Conservation (phyloP, 2,329 filamentous ascomycete species). For the Botrytis hyacinthi region DNA sequence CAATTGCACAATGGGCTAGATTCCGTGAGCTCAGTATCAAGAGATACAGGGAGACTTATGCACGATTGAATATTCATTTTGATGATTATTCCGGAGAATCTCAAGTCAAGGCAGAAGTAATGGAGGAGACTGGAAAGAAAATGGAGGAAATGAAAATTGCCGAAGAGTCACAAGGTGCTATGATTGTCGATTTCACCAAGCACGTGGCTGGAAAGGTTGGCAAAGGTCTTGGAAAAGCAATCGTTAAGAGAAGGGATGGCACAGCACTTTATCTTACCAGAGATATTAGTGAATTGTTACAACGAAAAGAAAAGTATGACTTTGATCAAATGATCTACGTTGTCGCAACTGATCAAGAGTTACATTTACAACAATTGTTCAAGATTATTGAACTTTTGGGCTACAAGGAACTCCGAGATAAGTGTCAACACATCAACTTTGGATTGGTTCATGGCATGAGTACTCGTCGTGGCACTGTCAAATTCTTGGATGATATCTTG, state of each 20-base stretch:
- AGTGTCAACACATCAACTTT: constrained; percentile 74
- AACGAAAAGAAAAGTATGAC: constrained; percentile 60
- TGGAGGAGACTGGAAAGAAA: constrained; percentile 60
- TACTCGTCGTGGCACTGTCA: constrained; percentile 70
- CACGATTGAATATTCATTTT: constrained; percentile 68
- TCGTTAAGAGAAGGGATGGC: constrained; percentile 71
- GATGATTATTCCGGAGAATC: constrained; percentile 74
- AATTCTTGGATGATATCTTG: constrained; percentile 70
- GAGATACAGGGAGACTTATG: constrained; percentile 66
- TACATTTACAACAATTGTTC: constrained; percentile 72
- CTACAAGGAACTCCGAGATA: constrained; percentile 63
- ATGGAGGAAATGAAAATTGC: constrained; percentile 64
- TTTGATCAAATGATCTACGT: constrained; percentile 83
- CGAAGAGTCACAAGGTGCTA: constrained; percentile 68
- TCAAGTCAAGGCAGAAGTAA: constrained; percentile 64
- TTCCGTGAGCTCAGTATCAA: constrained; percentile 67
- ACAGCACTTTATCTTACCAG: constrained; percentile 76
- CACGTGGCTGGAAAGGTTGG: constrained; percentile 64
- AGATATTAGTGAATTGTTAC: constrained; percentile 72
- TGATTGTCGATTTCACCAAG: constrained; percentile 70
- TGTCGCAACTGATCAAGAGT: constrained; percentile 68
- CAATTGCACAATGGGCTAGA: constrained; percentile 61
- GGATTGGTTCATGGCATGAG: constrained; percentile 70
- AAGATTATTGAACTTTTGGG: constrained; percentile 74
- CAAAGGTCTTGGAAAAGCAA: constrained; percentile 67